phyloP scores from a whole-genome alignment of 148 eudicot genomes.

The Pouteria glomerata region DNA sequence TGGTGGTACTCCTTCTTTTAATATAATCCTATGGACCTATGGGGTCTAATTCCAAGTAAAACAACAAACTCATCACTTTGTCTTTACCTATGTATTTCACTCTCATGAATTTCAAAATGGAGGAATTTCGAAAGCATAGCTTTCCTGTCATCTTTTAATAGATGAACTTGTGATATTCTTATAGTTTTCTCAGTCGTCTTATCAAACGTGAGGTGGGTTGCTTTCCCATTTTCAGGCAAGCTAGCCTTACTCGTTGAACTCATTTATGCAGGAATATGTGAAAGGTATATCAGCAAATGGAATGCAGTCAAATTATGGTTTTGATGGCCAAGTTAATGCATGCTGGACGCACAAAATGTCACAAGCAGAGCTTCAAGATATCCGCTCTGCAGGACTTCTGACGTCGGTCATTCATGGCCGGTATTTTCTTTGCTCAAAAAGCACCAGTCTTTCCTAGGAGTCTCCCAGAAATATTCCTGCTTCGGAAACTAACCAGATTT shows the following conservation, averaged over 20 bases:
- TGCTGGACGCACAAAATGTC: slow-evolving; percentile 94
- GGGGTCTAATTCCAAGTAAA: background rate
- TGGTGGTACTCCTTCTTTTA: background rate
- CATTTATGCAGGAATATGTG: slow-evolving; percentile 69
- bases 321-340: slow-evolving; percentile 90
- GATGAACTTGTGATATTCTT: background rate
- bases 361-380: slow-evolving; percentile 49
- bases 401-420: slow-evolving; percentile 95
- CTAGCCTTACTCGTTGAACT: background rate
- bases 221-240: background rate
- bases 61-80: background rate
- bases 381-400: slow-evolving; percentile 63
- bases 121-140: background rate
- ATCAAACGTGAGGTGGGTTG: background rate
- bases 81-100: background rate
- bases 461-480: background rate
- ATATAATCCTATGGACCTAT: too few relatives aligned
- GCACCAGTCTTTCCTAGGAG: background rate
- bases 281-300: slow-evolving; percentile 77
- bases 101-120: background rate
- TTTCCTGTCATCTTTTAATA: background rate
- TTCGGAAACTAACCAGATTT: background rate
- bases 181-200: background rate
- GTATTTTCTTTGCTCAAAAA: slow-evolving; percentile 24
- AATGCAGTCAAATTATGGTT: slow-evolving; percentile 86